phyloP scores from a whole-genome alignment of 768 basidiomycete species.

The Russula lepida region DNA sequence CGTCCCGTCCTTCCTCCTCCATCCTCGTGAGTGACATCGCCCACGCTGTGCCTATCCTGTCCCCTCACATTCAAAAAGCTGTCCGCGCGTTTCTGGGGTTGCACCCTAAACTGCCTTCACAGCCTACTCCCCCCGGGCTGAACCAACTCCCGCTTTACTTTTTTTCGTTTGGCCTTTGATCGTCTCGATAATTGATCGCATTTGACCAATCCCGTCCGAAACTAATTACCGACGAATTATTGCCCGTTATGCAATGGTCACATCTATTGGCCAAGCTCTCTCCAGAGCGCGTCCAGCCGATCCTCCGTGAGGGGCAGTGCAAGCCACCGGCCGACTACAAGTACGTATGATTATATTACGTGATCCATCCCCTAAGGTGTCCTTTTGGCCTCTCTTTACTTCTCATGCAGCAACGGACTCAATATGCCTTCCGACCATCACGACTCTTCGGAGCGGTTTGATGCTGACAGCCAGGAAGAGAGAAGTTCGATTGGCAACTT shows the following conservation, averaged over 20 bases:
- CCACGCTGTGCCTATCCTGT: slow-evolving; percentile 15
- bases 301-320: slow-evolving; percentile 17
- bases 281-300: slow-evolving; percentile 6
- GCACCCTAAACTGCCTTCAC: slow-evolving; percentile 13
- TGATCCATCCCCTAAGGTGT: slow-evolving; percentile 5
- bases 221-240: background rate
- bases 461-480: background rate
- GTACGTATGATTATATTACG: slow-evolving; percentile 16
- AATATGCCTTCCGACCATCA: slow-evolving; percentile 14
- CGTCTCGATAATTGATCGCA: background rate
- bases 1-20: background rate
- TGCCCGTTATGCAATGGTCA: slow-evolving; percentile 9
- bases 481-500: slow-evolving; percentile 3
- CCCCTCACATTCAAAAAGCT: slow-evolving; percentile 1
- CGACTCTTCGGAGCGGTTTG: background rate
- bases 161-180: background rate
- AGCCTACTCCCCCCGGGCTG: background rate
- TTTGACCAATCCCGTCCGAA: background rate
- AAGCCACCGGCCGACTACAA: slow-evolving; percentile 12
- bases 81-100: slow-evolving; percentile 1
- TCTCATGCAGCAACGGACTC: slow-evolving; percentile 8
- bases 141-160: background rate
- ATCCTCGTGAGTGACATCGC: background rate
- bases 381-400: background rate
- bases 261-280: slow-evolving; percentile 11